phyloP scores from a whole-genome alignment of 2,329 filamentous ascomycete species.

The Aspergillus pseudoglaucus region DNA sequence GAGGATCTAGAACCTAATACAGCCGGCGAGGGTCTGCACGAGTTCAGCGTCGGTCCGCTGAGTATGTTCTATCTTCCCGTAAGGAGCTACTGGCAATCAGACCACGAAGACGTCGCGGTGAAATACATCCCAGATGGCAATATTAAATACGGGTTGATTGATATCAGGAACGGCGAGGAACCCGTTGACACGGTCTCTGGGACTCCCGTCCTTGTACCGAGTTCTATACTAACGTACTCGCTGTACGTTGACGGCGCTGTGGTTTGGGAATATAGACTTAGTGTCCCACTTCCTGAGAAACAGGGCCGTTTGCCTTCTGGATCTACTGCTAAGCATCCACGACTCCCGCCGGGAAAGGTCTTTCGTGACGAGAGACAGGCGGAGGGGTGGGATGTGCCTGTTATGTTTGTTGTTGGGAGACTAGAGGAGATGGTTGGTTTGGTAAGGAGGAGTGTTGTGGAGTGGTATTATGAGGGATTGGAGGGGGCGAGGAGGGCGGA shows the following conservation, averaged over 20 bases:
- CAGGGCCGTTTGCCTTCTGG: conserved; percentile 2
- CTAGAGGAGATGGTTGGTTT: conserved; percentile 11
- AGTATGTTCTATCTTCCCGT: conserved; percentile 91
- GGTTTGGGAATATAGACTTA: conserved; percentile 57
- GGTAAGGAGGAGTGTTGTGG: conserved; percentile 5
- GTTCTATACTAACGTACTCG: conserved; percentile 68
- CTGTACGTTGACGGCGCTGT: conserved; percentile 77
- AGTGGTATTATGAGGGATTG: conserved; percentile 11
- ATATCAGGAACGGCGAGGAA: conserved; percentile 62
- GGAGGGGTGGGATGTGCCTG: conserved; percentile 15
- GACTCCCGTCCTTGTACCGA: conserved; percentile 12
- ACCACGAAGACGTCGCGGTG: conserved; percentile 74
- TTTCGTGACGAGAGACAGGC: conserved; percentile 22
- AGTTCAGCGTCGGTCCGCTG: conserved; percentile 85
- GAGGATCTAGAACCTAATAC: conserved; percentile 16
- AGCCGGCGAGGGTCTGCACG: conserved; percentile 53
- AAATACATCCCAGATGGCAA: conserved; percentile 79
- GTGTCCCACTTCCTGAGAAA: conserved; percentile 24
- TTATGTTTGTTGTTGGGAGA: conserved; percentile 14
- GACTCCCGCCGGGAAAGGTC: conserved; percentile 26
- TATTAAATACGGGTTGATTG: conserved; percentile 79
- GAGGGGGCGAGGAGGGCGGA: conserved; percentile 11
- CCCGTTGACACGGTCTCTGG: conserved; percentile 10
- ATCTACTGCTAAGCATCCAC: conserved; percentile 4
- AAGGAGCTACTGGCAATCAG: conserved; percentile 73